A percentile compares a stretch with the other conserved stretches of the same genome.
These are phyloP conservation scores for Beta lomatogona DNA, from an alignment of 179 eudicot genomes.

Conservation along the genomic window DNA sequence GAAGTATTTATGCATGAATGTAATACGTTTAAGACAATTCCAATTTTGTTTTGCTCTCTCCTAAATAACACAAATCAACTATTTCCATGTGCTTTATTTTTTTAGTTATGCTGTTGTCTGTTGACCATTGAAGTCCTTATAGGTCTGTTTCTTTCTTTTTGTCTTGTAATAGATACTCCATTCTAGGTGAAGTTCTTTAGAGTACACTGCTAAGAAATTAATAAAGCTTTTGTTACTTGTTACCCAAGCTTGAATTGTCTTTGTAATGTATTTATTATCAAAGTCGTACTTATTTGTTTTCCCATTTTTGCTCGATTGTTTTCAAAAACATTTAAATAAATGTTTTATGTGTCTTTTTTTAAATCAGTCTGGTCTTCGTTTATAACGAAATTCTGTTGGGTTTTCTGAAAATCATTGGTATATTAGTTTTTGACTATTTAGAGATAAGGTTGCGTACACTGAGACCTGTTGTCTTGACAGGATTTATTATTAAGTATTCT, in stretches of 20 bases:
- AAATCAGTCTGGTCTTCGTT: no score
- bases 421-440: neutral
- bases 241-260: neutral
- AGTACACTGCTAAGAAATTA: neutral
- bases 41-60: no score
- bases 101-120: neutral
- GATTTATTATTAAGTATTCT: neutral
- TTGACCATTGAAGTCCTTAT: neutral
- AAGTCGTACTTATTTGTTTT: neutral
- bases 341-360: no score
- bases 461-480: neutral
- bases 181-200: neutral
- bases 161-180: neutral
- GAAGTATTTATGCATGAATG: no score
- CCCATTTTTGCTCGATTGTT: neutral
- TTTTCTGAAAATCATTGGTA: neutral
- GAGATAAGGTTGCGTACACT: neutral
- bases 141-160: neutral
- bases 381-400: neutral
- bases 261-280: neutral
- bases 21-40: no score
- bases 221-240: neutral
- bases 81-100: neutral
- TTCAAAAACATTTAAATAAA: no score
- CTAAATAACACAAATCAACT: no score